Conservation (phyloP, 1,284 basidiomycete genomes). For the Tranzscheliella williamsii region DNA sequence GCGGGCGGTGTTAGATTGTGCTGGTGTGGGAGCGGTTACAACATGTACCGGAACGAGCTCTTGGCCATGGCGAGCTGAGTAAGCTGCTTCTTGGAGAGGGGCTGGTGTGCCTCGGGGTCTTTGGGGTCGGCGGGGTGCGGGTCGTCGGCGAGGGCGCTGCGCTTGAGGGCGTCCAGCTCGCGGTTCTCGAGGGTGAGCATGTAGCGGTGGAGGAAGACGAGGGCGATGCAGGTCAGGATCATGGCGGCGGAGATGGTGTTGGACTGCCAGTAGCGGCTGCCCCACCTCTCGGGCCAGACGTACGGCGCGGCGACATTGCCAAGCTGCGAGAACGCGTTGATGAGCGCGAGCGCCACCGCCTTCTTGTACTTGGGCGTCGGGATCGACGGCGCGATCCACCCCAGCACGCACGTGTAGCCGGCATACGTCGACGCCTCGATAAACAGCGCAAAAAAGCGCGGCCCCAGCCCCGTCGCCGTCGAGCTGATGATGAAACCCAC, state of each 20-base stretch:
- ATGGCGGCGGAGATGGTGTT: slow-evolving; percentile 34
- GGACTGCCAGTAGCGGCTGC: slow-evolving; percentile 44
- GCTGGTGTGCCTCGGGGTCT: slow-evolving; percentile 9
- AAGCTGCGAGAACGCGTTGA: slow-evolving; percentile 63
- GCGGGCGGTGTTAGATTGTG: too few relatives aligned
- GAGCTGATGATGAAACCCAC: slow-evolving; percentile 49
- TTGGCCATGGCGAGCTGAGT: slow-evolving; percentile 26
- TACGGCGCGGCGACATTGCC: slow-evolving; percentile 62
- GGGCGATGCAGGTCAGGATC: slow-evolving; percentile 34
- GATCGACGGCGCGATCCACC: slow-evolving; percentile 43
- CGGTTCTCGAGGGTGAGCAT: slow-evolving; percentile 35
- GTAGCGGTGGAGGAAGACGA: slow-evolving; percentile 30
- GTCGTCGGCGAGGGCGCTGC: not conserved
- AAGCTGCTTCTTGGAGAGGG: slow-evolving; percentile 8
- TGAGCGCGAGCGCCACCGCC: slow-evolving; percentile 36
- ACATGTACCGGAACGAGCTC: slow-evolving; percentile 37
- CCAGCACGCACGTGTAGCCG: slow-evolving; percentile 39
- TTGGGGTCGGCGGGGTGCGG: too few relatives aligned
- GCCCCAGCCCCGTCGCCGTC: slow-evolving; percentile 18
- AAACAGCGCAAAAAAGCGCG: slow-evolving; percentile 45
- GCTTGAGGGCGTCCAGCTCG: slow-evolving; percentile 26
- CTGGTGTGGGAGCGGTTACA: too few relatives aligned
- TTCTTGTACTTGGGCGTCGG: slow-evolving; percentile 46
- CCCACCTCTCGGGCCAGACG: slow-evolving; percentile 43
- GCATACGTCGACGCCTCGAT: slow-evolving; percentile 40